A percentile compares a stretch with the other conserved stretches of the same genome.
These are phyloP conservation scores for Erysimum pusillum DNA, from an alignment of 441 rosid species.

Conservation along the genomic window DNA sequence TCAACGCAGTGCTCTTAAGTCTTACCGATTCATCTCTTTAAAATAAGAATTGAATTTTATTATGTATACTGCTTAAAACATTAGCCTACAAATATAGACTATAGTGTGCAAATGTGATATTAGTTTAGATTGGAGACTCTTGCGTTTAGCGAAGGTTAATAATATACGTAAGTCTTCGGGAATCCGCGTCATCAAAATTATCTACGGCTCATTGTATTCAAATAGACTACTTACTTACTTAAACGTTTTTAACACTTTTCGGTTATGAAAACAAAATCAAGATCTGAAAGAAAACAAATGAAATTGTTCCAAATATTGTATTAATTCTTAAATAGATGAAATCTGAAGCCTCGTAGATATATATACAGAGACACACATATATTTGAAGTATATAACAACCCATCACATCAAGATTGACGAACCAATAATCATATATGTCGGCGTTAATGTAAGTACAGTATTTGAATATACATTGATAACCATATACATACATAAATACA, in stretches of 20 bases:
- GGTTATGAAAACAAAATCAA: neutral
- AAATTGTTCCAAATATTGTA: neutral
- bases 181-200: neutral
- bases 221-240: constrained; percentile 13
- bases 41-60: neutral
- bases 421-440: constrained; percentile 24
- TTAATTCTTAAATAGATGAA: neutral
- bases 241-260: neutral
- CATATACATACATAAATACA: constrained; percentile 30
- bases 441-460: constrained; percentile 38
- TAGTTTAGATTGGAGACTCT: neutral
- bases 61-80: constrained; percentile 12
- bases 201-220: constrained; percentile 3
- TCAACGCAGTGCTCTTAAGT: constrained; percentile 19
- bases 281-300: neutral
- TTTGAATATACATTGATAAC: constrained; percentile 36
- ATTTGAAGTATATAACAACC: constrained; percentile 11
- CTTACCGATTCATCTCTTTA: neutral
- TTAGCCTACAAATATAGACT: constrained; percentile 9
- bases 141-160: constrained; percentile 14
- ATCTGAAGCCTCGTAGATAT: constrained; percentile 1
- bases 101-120: neutral
- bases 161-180: constrained; percentile 15
- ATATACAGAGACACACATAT: neutral
- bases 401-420: constrained; percentile 26